Base-by-base conservation (phyloP, 352 stramenopile genomes). In the Phytophthora fragariae region DNA sequence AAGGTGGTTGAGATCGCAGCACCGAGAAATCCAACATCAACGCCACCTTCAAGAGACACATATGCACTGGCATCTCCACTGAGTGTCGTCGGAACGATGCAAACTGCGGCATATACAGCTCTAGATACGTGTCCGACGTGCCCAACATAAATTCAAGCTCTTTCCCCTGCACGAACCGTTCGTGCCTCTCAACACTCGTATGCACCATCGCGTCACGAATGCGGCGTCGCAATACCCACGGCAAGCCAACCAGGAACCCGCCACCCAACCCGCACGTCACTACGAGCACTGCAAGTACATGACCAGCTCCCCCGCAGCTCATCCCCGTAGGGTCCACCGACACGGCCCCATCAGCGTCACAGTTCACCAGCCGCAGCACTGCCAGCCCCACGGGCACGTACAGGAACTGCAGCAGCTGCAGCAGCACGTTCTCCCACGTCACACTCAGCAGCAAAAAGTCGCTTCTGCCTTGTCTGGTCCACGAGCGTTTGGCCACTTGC, bases 381-480 rank as follows among this genome's bases (percentile, higher is more conserved):
- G 85, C 77, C 8, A 93, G 63, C 2, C 83, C 86, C n/a, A 92
- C 68, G 1, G 84, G 86, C 1, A 92, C 11, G 55, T 92, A 93
- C 21, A 92, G 29, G 11, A 85, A 35, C 67, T 91, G 81, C 35
- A 86, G 55, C 2, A 80, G 19, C 52, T 83, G 72, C 19, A 92
- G 70, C 21, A 92, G 64, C 14, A 68, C 65, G 60, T 91, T 90
- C 21, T 91, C 82, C 66, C 77, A 80, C 14, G 53, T 44, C 12
- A 76, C 66, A 41, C 53, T 50, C 7, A 71, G 69, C 6, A 75
- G 46, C 3, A 89, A n/a, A 5, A 70, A 72, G 44, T 88, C 76
- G 9, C 72, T 54, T 0, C 52, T 59, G 9, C 75, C 82, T 5
- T 71, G 63, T 24, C 33, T 62, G 1, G 71, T 35, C 70, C 70